These are phyloP conservation scores for Emmonsia crescens DNA, from an alignment of 2,329 filamentous ascomycete species.

Conservation along the genomic window DNA sequence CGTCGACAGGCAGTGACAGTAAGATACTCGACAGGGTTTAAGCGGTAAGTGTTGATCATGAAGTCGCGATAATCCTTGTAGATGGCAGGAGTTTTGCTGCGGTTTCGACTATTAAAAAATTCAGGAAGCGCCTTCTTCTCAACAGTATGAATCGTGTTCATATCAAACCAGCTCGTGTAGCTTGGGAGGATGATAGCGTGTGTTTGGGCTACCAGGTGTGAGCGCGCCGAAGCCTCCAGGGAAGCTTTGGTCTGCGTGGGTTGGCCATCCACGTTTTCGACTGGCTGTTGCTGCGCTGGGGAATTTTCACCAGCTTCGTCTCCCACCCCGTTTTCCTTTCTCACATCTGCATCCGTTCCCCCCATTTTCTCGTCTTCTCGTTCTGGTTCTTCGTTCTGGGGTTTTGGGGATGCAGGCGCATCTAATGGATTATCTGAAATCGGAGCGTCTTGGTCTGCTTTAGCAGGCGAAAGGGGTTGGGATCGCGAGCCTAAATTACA, in stretches of 20 bases:
- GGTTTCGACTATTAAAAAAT: conserved; percentile 97
- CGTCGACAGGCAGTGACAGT: conserved; percentile 92
- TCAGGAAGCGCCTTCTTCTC: conserved; percentile 93
- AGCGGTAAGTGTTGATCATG: conserved; percentile 97
- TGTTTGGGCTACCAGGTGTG: conserved; percentile 85
- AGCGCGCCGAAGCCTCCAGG: conserved; percentile 74
- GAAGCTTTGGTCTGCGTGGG: conserved; percentile 63
- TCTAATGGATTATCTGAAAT: conserved; percentile 57
- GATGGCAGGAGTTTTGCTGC: conserved; percentile 92
- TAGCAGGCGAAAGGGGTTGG: conserved; percentile 22
- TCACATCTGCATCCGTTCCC: conserved; percentile 42
- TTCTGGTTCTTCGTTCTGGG: conserved; percentile 48
- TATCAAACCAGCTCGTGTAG: conserved; percentile 98
- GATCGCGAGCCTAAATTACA: conserved; percentile 22
- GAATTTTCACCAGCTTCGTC: conserved; percentile 33
- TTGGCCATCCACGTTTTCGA: conserved; percentile 43
- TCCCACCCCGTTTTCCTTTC: conserved; percentile 33
- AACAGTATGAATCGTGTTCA: conserved; percentile 81
- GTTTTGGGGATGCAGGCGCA: conserved; percentile 53
- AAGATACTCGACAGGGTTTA: conserved; percentile 92
- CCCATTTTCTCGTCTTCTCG: conserved; percentile 71
- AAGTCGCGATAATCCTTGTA: conserved; percentile 99
- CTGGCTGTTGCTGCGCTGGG: conserved; percentile 28
- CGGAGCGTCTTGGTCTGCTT: conserved; percentile 19
- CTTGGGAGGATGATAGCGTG: conserved; percentile 94